phyloP scores from a whole-genome alignment of 1,139 yeast genomes.

The Lodderomyces oxycetoniae region DNA sequence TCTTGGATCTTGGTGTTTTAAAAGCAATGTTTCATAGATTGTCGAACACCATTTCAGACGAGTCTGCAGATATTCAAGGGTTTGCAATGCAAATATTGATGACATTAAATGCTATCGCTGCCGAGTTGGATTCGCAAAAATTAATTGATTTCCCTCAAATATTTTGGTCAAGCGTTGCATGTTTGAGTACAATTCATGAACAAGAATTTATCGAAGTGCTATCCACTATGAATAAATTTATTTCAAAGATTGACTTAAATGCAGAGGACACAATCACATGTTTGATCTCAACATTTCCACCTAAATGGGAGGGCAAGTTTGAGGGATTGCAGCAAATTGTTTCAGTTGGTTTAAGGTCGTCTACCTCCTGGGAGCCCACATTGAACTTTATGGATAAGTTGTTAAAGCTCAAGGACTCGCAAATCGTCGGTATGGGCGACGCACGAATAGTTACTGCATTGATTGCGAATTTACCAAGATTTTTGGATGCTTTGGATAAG shows the following conservation, averaged over 20 bases:
- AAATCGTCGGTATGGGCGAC: constrained; percentile 70
- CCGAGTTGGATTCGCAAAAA: constrained; percentile 73
- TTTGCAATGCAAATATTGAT: constrained; percentile 95
- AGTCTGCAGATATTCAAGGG: constrained; percentile 85
- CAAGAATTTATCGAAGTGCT: constrained; percentile 87
- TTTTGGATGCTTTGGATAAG: constrained; percentile 69
- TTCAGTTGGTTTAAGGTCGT: constrained; percentile 76
- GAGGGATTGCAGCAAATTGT: constrained; percentile 82
- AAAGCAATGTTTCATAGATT: constrained; percentile 91
- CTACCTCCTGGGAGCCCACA: constrained; percentile 75
- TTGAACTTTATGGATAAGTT: constrained; percentile 69
- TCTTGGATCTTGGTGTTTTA: constrained; percentile 82
- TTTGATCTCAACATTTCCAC: constrained; percentile 81
- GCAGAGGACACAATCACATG: constrained; percentile 83
- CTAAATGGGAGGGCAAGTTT: constrained; percentile 93
- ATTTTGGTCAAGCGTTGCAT: constrained; percentile 95
- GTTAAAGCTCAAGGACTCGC: constrained; percentile 63
- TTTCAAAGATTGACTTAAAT: constrained; percentile 81
- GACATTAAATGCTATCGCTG: constrained; percentile 90
- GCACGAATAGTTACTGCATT: constrained; percentile 67
- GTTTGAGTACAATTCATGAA: constrained; percentile 85
- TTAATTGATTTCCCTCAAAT: constrained; percentile 86
- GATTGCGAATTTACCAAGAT: constrained; percentile 77
- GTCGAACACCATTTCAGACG: constrained; percentile 90
- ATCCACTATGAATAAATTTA: constrained; percentile 74